These are phyloP conservation scores for Suhomyces kunorum DNA, from an alignment of 1,139 yeast genomes.

Conservation along the genomic window DNA sequence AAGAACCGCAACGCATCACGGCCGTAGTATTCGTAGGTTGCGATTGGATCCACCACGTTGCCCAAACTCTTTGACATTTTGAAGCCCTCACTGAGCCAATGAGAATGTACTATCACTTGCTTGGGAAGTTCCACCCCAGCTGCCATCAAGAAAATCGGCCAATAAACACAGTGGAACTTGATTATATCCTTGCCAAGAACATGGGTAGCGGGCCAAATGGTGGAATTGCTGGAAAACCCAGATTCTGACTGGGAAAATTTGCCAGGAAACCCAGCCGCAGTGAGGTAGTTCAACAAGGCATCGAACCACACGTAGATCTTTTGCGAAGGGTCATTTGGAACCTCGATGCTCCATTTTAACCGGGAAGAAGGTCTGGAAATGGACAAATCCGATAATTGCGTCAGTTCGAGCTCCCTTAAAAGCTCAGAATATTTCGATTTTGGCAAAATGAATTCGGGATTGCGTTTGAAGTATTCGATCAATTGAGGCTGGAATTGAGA, in stretches of 20 bases:
- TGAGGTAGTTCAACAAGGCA: constrained; percentile 82
- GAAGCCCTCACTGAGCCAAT: constrained; percentile 87
- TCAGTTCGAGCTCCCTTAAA: constrained; percentile 55
- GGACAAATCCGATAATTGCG: constrained; percentile 64
- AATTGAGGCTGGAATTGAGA: constrained; percentile 59
- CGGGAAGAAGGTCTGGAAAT: constrained; percentile 81
- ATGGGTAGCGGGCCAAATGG: constrained; percentile 69
- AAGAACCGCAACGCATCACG: constrained; percentile 76
- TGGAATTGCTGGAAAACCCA: constrained; percentile 3
- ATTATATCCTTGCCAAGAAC: constrained; percentile 89
- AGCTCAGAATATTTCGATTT: constrained; percentile 54
- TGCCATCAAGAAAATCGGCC: constrained; percentile 93
- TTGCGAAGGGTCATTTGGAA: constrained; percentile 78
- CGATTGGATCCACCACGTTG: constrained; percentile 91
- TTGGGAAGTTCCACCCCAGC: constrained; percentile 70
- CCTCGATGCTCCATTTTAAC: constrained; percentile 86
- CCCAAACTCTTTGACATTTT: constrained; percentile 95
- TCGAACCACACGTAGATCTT: constrained; percentile 96
- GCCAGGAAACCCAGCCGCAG: constrained; percentile 67
- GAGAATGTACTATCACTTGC: constrained; percentile 85
- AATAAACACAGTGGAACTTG: constrained; percentile 84
- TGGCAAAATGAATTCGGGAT: constrained; percentile 69
- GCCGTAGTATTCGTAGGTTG: constrained; percentile 60
- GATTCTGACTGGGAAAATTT: constrained; percentile 14
- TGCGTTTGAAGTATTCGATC: constrained; percentile 45